phyloP scores from a whole-genome alignment of 257 asterid genomes.

The Ocimum tenuiflorum region DNA sequence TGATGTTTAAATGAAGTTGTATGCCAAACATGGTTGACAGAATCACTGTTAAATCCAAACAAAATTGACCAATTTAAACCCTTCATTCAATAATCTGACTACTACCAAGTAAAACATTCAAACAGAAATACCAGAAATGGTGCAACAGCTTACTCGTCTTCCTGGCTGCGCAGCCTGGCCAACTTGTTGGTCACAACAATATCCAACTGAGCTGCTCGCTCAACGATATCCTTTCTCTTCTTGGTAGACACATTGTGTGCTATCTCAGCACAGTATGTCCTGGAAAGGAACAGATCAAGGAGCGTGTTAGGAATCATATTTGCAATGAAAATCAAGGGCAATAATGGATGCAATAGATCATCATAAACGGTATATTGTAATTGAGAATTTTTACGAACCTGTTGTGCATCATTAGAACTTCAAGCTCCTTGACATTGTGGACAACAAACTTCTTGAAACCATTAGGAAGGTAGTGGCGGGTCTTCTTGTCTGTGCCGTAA shows the following conservation, averaged over 20 bases:
- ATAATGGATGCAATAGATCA: background rate
- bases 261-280: slow-evolving; percentile 53
- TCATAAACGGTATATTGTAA: background rate
- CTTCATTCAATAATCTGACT: background rate
- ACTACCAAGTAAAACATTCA: background rate
- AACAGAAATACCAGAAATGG: background rate
- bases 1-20: background rate
- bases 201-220: slow-evolving; percentile 44
- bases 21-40: background rate
- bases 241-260: slow-evolving; percentile 42
- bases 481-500: slow-evolving; percentile 47
- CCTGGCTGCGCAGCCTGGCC: slow-evolving; percentile 48
- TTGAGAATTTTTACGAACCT: background rate
- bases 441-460: slow-evolving; percentile 46
- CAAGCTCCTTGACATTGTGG: slow-evolving; percentile 39
- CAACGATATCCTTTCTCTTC: slow-evolving; percentile 40
- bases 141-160: slow-evolving; percentile 32
- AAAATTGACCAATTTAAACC: background rate
- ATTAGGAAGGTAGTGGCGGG: slow-evolving; percentile 46
- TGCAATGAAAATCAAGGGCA: background rate
- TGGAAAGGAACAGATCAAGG: slow-evolving; percentile 1
- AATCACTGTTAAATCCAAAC: background rate
- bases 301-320: background rate
- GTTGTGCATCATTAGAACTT: slow-evolving; percentile 47
- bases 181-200: slow-evolving; percentile 42